phyloP scores from a whole-genome alignment of 2,329 filamentous ascomycete species.

The Plenodomus tracheiphilus region DNA sequence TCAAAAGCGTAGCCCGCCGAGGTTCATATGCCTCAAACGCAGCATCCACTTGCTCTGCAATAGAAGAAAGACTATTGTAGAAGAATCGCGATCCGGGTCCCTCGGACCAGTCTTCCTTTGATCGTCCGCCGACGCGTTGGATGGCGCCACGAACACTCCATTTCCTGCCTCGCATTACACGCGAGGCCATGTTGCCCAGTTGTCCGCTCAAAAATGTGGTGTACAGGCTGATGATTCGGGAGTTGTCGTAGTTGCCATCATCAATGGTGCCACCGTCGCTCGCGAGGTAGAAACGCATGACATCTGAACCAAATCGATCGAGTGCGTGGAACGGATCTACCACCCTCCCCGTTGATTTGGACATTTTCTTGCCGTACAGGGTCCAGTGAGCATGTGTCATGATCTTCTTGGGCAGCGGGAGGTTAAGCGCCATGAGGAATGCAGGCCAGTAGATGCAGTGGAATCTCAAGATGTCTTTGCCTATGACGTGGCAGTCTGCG shows the following conservation, averaged over 20 bases:
- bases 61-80: slow-evolving; percentile 43
- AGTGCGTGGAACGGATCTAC: slow-evolving; percentile 93
- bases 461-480: slow-evolving; percentile 93
- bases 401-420: slow-evolving; percentile 77
- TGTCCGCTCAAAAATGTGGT: slow-evolving; percentile 76
- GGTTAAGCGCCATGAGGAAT: slow-evolving; percentile 82
- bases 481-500: slow-evolving; percentile 87
- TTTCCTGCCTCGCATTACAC: slow-evolving; percentile 68
- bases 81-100: slow-evolving; percentile 35
- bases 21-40: slow-evolving; percentile 34
- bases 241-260: slow-evolving; percentile 86
- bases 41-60: slow-evolving; percentile 24
- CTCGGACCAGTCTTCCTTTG: slow-evolving; percentile 31
- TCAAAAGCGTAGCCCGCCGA: slow-evolving; percentile 26
- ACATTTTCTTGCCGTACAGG: slow-evolving; percentile 90
- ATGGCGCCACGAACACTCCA: slow-evolving; percentile 71
- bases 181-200: slow-evolving; percentile 77
- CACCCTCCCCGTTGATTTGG: slow-evolving; percentile 91
- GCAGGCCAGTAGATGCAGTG: slow-evolving; percentile 99
- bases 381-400: slow-evolving; percentile 96
- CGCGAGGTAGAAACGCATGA: slow-evolving; percentile 86
- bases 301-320: slow-evolving; percentile 83
- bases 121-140: slow-evolving; percentile 34
- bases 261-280: slow-evolving; percentile 74
- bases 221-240: slow-evolving; percentile 73